A percentile compares a stretch with the other conserved stretches of the same genome.
phyloP scores from a whole-genome alignment of 768 basidiomycete species.

The Termitomyces sp. region DNA sequence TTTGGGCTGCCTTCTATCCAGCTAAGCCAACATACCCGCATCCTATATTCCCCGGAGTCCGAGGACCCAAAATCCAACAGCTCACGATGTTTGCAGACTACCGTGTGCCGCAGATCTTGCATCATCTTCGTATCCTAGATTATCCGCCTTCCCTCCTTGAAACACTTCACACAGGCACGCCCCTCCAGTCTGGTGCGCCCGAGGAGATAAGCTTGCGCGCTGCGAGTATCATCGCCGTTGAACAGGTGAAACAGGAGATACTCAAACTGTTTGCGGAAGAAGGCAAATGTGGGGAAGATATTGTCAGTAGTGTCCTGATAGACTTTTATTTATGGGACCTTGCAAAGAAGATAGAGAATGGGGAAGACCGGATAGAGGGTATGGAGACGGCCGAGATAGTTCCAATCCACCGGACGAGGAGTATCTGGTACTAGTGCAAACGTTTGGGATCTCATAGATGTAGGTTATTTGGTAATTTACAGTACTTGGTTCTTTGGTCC shows the following conservation, averaged over 20 bases:
- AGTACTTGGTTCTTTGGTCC: not conserved
- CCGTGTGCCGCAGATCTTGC: slow-evolving; percentile 84
- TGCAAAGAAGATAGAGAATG: slow-evolving; percentile 67
- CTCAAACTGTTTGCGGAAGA: slow-evolving; percentile 24
- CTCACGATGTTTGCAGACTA: slow-evolving; percentile 96
- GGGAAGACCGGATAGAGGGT: slow-evolving; percentile 53
- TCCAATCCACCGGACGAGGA: slow-evolving; percentile 75
- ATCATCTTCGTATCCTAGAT: slow-evolving; percentile 70
- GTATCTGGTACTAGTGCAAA: slow-evolving; percentile 71
- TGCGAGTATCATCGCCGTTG: slow-evolving; percentile 76
- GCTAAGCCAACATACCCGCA: slow-evolving; percentile 38
- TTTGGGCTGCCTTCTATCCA: slow-evolving; percentile 90
- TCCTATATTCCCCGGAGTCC: slow-evolving; percentile 62
- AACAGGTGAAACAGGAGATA: slow-evolving; percentile 62
- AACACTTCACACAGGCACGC: slow-evolving; percentile 37
- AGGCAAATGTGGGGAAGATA: slow-evolving; percentile 19
- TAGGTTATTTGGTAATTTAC: slow-evolving; percentile 2
- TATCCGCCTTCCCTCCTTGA: slow-evolving; percentile 62
- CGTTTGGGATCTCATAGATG: not conserved
- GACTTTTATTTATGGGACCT: slow-evolving; percentile 93
- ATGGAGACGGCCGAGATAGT: slow-evolving; percentile 50
- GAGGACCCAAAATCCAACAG: slow-evolving; percentile 55
- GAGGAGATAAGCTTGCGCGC: slow-evolving; percentile 80
- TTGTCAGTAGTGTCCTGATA: slow-evolving; percentile 71
- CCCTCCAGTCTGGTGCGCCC: slow-evolving; percentile 47